These are phyloP conservation scores for Plectranthus barbatus DNA, from an alignment of 257 asterid species.

Conservation along the genomic window DNA sequence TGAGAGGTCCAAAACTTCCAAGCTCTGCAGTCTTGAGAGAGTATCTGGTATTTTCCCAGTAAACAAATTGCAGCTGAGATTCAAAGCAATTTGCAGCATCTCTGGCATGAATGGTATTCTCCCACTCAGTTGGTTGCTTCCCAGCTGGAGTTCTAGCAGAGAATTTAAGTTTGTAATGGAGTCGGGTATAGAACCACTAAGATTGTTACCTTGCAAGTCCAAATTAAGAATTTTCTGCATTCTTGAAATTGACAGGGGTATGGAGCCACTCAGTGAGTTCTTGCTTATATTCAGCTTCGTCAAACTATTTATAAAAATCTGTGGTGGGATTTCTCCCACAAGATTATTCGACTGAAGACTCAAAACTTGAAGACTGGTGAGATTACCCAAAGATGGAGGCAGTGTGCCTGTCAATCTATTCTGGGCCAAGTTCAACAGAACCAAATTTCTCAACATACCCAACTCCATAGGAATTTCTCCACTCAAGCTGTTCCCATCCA, in stretches of 20 bases:
- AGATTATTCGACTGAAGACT: constrained; percentile 48
- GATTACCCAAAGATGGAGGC: constrained; percentile 36
- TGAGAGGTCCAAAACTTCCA: constrained; percentile 84
- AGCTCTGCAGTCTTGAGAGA: constrained; percentile 24
- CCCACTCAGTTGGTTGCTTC: constrained; percentile 58
- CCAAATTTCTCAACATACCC: constrained; percentile 35
- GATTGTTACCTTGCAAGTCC: constrained; percentile 43
- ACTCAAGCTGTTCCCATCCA: constrained; percentile 39
- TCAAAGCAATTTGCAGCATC: constrained; percentile 49
- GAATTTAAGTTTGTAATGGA: constrained; percentile 26
- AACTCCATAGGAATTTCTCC: constrained; percentile 57
- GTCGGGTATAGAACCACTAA: constrained; percentile 50
- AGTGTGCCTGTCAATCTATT: constrained; percentile 42
- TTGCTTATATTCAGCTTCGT: constrained; percentile 50
- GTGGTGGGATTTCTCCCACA: constrained; percentile 46
- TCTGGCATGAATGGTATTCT: constrained; percentile 43
- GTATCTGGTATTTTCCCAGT: constrained; percentile 35
- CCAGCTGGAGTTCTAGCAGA: constrained; percentile 68
- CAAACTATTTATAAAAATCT: constrained; percentile 28
- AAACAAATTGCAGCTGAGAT: constrained; percentile 65
- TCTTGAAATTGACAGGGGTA: constrained; percentile 43
- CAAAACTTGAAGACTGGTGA: constrained; percentile 52
- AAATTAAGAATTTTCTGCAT: constrained; percentile 37
- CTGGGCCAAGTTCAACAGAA: constrained; percentile 54
- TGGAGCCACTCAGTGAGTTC: constrained; percentile 42